Evolutionary conservation across 1,284 basidiomycete genomes (phyloP), one percentile per base, ranked within the genome.

Genomic region (Cutaneotrichosporon dermatis): DNA sequence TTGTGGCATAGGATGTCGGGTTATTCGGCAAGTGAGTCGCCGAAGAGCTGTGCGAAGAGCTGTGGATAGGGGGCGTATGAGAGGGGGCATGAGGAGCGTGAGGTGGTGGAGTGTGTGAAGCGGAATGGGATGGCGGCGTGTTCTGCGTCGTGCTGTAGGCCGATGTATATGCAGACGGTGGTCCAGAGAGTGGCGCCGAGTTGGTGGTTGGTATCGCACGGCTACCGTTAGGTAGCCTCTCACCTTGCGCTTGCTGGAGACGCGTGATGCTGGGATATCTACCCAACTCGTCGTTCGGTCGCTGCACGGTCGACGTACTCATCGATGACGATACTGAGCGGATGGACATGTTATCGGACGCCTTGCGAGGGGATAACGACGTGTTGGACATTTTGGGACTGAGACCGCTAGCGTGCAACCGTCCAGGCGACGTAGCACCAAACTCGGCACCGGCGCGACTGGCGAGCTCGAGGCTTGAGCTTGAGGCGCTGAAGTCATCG

Each of bases 301-400:
- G 53, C 33, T 67, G 62, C 9, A 57, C 11, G 4, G 62, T n/a
- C 13, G 33, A 34, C 25, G 33, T 13, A 33, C 51, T 43, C 36
- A 53, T 59, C 9, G 66, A 64, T 5, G 71, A 69, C 2, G 69
- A 63, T 15, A 62, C 51, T 10, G 69, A 65, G n/a, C 65, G 60
- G 25, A 74, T 66, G 1, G 72, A 74, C 13, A 65, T 60, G 4
- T 63, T 67, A 35, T 76, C 74, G 1, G 70, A 58, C 55, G 69
- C 70, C n/a, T 67, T 52, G 36, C 62, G 57, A 11, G 56, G 52
- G 12, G 60, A 39, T 10, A 58, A 12, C 33, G 52, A 41, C n/a
- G 59, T 15, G 11, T 34, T 50, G 37, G 59, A 56, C 15, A 10
- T 12, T n/a, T 40, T 40, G 50, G 39, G 11, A 33, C 51, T 54